Percentiles rank a stretch among this genome's conserved stretches.
These are phyloP conservation scores for Psilocybe cyanescens DNA, from an alignment of 768 basidiomycete genomes.

Conservation along the genomic window DNA sequence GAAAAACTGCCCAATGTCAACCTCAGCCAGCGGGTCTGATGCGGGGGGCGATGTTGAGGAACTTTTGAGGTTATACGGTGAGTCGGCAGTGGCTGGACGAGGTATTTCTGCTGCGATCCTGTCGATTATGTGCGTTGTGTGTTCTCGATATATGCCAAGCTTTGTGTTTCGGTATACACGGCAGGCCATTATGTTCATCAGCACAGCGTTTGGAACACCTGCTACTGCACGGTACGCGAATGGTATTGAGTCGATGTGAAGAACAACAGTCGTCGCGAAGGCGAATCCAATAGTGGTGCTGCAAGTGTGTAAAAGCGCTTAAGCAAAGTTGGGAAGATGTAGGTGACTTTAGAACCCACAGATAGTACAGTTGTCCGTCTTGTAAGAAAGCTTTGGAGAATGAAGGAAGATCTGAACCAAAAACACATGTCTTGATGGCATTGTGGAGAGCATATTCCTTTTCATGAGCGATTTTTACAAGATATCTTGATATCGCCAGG, in stretches of 20 bases:
- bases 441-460: neutral
- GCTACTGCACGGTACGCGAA: constrained; percentile 1
- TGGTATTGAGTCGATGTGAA: constrained; percentile 5
- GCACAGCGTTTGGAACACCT: neutral
- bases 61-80: no score
- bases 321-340: neutral
- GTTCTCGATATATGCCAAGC: constrained; percentile 1
- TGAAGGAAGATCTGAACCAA: constrained; percentile 17
- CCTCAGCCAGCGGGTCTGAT: no score
- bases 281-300: constrained; percentile 4
- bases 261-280: neutral
- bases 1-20: no score
- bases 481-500: neutral
- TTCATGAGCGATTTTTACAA: neutral
- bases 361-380: constrained; percentile 34
- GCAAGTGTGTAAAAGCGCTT: neutral
- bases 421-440: neutral
- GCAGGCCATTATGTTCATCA: constrained; percentile 14
- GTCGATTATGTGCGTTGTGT: neutral
- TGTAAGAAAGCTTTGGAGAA: constrained; percentile 25
- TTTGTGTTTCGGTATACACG: constrained; percentile 10
- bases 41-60: no score
- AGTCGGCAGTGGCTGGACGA: no score
- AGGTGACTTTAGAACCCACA: constrained; percentile 20
- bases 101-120: no score